Evolutionary conservation across 108 stramenopile species (phyloP).

Genomic region (Skeletonema menzelii): DNA sequence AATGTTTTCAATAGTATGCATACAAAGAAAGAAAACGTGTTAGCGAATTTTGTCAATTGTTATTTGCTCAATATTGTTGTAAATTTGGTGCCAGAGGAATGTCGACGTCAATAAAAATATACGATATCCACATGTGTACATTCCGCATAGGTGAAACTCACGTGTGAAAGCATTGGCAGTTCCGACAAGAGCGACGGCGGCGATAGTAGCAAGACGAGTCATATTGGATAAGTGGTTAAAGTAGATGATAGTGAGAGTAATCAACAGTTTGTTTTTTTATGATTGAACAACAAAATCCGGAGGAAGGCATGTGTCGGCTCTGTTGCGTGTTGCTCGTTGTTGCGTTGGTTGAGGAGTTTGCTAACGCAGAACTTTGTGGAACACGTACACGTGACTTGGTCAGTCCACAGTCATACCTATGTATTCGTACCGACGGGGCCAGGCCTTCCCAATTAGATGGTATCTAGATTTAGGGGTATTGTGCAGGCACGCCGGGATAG

Average conservation of each 20-base stretch:
- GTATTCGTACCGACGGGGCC: background rate
- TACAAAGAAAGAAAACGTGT: background rate
- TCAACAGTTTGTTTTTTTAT: background rate
- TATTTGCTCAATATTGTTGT: background rate
- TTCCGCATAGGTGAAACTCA: slow-evolving; percentile 1
- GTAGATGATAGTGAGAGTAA: background rate
- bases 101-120: background rate
- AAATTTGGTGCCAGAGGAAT: background rate
- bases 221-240: slow-evolving; percentile 1
- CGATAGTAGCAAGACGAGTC: slow-evolving; percentile 28
- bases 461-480: no score
- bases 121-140: background rate
- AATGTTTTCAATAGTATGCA: background rate
- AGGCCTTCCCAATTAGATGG: no score
- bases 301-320: background rate
- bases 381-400: background rate
- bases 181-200: slow-evolving; percentile 28
- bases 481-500: no score
- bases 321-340: no score
- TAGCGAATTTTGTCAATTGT: background rate
- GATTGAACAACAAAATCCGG: no score
- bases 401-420: background rate
- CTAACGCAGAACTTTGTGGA: background rate
- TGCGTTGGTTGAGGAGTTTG: no score
- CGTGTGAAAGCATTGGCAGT: slow-evolving; percentile 46